A percentile compares a stretch with the other conserved stretches of the same genome.
Evolutionary conservation across 192 early-diverging fungal genomes (phyloP).

Genomic region (Mortierella alpina): DNA sequence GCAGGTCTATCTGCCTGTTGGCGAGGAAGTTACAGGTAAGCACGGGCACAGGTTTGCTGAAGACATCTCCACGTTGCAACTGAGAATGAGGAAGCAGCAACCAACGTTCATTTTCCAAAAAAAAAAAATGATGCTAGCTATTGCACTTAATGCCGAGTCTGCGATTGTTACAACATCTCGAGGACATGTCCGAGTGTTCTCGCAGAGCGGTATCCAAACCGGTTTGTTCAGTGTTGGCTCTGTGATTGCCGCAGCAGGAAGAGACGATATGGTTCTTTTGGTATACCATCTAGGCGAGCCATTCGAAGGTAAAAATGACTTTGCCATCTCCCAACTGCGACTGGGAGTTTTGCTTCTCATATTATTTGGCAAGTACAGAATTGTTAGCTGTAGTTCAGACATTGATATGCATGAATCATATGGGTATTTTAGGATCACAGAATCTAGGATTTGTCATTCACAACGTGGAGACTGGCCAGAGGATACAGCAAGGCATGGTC

Average conservation of each 20-base stretch:
- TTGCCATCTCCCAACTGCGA: too few species aligned
- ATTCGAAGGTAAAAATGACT: conserved; percentile 19
- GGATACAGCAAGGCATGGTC: conserved; percentile 67
- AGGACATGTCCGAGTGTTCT: conserved; percentile 84
- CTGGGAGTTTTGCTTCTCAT: neutral
- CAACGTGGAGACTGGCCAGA: conserved; percentile 63
- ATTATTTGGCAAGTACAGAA: neutral
- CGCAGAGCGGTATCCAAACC: conserved; percentile 81
- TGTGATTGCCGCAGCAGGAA: conserved; percentile 54
- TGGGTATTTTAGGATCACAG: conserved; percentile 49
- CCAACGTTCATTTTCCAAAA: neutral
- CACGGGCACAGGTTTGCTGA: neutral
- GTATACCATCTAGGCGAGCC: conserved; percentile 47
- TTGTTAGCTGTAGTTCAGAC: too few species aligned
- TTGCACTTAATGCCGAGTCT: conserved; percentile 77
- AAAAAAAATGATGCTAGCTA: conserved; percentile 50
- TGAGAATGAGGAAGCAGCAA: neutral
- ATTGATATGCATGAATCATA: neutral
- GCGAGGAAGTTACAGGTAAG: conserved; percentile 74
- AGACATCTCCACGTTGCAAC: neutral
- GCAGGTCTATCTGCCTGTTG: conserved; percentile 71
- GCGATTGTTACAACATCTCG: conserved; percentile 78
- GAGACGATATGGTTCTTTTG: conserved; percentile 55
- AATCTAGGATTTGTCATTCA: conserved; percentile 74
- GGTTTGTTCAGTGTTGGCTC: conserved; percentile 75